phyloP scores from a whole-genome alignment of 306 rosid species.

The Cicer chorassanicum region DNA sequence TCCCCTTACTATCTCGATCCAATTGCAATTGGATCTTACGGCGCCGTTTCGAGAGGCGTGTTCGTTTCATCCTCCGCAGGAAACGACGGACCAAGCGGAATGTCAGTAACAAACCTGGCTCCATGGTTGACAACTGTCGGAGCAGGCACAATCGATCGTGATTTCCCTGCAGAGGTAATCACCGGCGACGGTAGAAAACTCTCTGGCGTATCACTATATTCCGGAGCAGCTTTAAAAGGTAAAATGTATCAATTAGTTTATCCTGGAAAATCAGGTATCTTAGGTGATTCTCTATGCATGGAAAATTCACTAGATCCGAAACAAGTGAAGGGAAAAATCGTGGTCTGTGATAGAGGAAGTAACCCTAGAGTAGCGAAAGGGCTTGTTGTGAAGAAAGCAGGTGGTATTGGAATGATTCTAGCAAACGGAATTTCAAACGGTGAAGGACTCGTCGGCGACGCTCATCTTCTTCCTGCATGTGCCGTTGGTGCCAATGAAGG shows the following conservation, averaged over 20 bases:
- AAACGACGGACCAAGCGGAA: conserved; percentile 78
- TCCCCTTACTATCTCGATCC: conserved; percentile 88
- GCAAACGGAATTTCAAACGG: conserved; percentile 80
- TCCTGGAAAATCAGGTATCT: conserved; percentile 74
- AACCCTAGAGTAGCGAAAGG: conserved; percentile 85
- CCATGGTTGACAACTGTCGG: conserved; percentile 94
- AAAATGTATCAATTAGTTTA: conserved; percentile 74
- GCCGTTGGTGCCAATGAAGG: conserved; percentile 80
- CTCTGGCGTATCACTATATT: conserved; percentile 71
- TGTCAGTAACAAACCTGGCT: conserved; percentile 80
- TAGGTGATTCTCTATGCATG: conserved; percentile 81
- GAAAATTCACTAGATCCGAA: conserved; percentile 76
- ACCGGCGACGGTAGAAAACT: conserved; percentile 71
- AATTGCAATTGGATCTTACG: conserved; percentile 85
- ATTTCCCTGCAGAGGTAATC: conserved; percentile 70
- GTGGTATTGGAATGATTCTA: conserved; percentile 87
- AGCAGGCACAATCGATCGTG: conserved; percentile 87
- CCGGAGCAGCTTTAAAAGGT: conserved; percentile 66
- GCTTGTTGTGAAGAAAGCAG: conserved; percentile 80
- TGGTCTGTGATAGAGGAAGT: conserved; percentile 84
- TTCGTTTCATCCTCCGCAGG: conserved; percentile 88
- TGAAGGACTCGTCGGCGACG: conserved; percentile 86
- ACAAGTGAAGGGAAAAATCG: conserved; percentile 70
- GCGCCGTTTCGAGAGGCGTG: conserved; percentile 74
- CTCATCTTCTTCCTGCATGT: conserved; percentile 82